Evolutionary conservation across 75 land plant genomes (phyloP).

Genomic region (Picea glauca): DNA sequence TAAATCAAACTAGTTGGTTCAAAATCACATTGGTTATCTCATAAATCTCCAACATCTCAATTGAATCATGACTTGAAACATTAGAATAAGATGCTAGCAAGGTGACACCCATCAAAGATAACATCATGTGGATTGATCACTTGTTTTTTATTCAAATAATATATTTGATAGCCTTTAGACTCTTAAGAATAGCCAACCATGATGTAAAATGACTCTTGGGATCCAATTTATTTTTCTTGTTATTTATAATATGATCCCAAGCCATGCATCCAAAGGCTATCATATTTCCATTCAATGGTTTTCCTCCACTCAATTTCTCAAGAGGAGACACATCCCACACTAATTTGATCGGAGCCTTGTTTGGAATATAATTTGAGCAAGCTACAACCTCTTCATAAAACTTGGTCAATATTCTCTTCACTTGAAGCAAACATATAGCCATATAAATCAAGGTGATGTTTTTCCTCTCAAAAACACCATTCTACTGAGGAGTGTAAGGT

Average conservation of each 20-base stretch:
- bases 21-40: too few species aligned
- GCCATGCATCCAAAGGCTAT: background rate
- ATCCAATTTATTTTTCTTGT: background rate
- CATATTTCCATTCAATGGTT: background rate
- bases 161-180: background rate
- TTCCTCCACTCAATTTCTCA: background rate
- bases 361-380: background rate
- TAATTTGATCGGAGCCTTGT: background rate
- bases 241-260: background rate
- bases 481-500: background rate
- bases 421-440: background rate
- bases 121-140: background rate
- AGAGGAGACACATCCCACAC: background rate
- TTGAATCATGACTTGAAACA: too few species aligned
- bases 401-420: too few species aligned
- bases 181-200: background rate
- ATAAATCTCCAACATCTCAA: too few species aligned
- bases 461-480: background rate
- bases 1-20: too few species aligned
- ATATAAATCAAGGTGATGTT: background rate
- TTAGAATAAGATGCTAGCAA: too few species aligned
- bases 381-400: too few species aligned
- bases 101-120: background rate
- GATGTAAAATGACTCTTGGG: background rate
- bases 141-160: background rate